Percentiles rank a stretch among this genome's conserved stretches.
These are phyloP conservation scores for Fusarium devonianum DNA, from an alignment of 2,329 filamentous ascomycete genomes.

Conservation along the genomic window DNA sequence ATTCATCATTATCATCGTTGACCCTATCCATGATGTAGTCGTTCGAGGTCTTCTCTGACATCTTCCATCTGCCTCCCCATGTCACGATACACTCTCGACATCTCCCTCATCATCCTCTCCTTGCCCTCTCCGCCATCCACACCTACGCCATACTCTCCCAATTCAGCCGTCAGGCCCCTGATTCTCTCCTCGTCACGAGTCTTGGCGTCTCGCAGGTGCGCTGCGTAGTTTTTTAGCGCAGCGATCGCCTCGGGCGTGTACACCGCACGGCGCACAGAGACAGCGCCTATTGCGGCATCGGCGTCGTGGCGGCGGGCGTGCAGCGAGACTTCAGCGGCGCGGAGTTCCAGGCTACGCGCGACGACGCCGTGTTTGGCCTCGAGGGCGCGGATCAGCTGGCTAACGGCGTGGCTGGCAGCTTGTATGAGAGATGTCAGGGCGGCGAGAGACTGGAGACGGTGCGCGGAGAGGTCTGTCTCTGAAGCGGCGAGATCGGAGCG, in stretches of 20 bases:
- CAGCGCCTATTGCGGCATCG: constrained; percentile 48
- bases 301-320: constrained; percentile 52
- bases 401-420: constrained; percentile 49
- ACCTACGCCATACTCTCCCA: constrained; percentile 59
- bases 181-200: constrained; percentile 55
- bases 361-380: constrained; percentile 64
- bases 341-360: constrained; percentile 60
- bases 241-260: constrained; percentile 54
- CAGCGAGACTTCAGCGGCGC: constrained; percentile 54
- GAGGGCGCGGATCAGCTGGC: constrained; percentile 56
- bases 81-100: constrained; percentile 59
- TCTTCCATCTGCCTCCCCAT: constrained; percentile 60
- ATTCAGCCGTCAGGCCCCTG: constrained; percentile 50
- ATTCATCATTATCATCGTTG: background rate
- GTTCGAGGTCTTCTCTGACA: constrained; percentile 55
- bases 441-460: constrained; percentile 51
- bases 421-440: constrained; percentile 50
- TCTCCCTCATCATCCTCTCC: constrained; percentile 60
- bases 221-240: constrained; percentile 56
- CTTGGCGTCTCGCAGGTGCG: constrained; percentile 58
- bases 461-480: constrained; percentile 45
- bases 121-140: constrained; percentile 49
- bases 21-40: constrained; percentile 41
- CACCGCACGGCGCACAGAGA: constrained; percentile 48
- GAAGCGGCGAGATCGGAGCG: constrained; percentile 42